Conservation (phyloP, 2,329 filamentous ascomycete species). For the Penicillium italicum region DNA sequence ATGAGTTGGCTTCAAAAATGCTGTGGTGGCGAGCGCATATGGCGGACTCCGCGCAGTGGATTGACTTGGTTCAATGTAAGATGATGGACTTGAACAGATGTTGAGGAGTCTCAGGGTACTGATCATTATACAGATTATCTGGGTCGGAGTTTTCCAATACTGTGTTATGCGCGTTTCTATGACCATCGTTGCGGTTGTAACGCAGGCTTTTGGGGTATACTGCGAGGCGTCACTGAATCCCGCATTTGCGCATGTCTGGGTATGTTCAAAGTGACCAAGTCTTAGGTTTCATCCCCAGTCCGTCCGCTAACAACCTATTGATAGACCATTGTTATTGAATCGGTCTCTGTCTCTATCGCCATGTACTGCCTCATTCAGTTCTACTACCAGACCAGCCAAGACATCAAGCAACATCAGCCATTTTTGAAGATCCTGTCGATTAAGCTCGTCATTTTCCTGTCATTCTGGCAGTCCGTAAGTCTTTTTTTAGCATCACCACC, state of each 20-base stretch:
- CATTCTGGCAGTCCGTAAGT: constrained; percentile 72
- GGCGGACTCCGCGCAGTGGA: constrained; percentile 70
- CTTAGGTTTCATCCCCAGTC: neutral
- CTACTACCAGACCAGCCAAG: constrained; percentile 69
- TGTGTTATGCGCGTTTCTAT: constrained; percentile 76
- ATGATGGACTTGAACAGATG: neutral
- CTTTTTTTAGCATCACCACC: neutral
- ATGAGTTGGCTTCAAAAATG: constrained; percentile 66
- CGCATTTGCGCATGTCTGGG: constrained; percentile 80
- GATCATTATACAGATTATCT: constrained; percentile 47
- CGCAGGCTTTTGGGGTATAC: constrained; percentile 66
- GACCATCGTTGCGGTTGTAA: constrained; percentile 72
- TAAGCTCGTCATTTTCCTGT: constrained; percentile 87
- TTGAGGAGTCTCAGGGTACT: neutral
- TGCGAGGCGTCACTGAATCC: constrained; percentile 76
- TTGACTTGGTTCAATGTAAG: constrained; percentile 68
- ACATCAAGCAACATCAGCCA: constrained; percentile 65
- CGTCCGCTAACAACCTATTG: neutral
- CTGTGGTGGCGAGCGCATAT: constrained; percentile 62
- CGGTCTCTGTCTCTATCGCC: constrained; percentile 69
- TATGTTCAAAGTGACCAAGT: constrained; percentile 32
- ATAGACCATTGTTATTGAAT: constrained; percentile 65
- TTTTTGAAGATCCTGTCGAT: constrained; percentile 81
- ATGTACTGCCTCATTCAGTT: constrained; percentile 90
- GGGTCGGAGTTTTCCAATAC: constrained; percentile 81